Evolutionary conservation across 192 early-diverging fungal species (phyloP).

Genomic region (Coemansia reversa): DNA sequence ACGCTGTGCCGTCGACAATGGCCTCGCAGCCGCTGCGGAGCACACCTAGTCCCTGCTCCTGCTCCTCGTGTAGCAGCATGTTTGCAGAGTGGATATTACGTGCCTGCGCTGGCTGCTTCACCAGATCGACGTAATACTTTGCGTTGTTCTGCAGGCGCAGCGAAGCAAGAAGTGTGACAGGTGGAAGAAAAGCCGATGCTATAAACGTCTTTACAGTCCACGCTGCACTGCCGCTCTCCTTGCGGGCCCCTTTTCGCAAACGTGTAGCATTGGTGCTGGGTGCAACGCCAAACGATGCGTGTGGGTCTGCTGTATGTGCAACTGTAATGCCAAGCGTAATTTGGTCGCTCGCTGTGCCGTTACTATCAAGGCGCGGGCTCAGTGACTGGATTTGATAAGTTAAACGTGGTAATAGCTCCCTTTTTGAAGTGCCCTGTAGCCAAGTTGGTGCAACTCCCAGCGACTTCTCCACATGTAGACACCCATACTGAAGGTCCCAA

Average conservation of each 20-base stretch:
- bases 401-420: slow-evolving; percentile 29
- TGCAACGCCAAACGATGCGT: slow-evolving; percentile 28
- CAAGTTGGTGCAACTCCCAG: slow-evolving; percentile 24
- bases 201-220: slow-evolving; percentile 48
- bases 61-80: slow-evolving; percentile 53
- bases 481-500: slow-evolving; percentile 55
- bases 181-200: slow-evolving; percentile 43
- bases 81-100: slow-evolving; percentile 46
- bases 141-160: slow-evolving; percentile 52
- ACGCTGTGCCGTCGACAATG: slow-evolving; percentile 39
- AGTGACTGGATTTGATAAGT: slow-evolving; percentile 47
- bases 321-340: slow-evolving; percentile 45
- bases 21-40: slow-evolving; percentile 55
- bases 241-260: slow-evolving; percentile 7
- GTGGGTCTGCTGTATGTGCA: slow-evolving; percentile 31
- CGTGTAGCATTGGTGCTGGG: not conserved
- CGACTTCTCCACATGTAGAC: slow-evolving; percentile 46
- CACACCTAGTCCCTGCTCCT: slow-evolving; percentile 52
- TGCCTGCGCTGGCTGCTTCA: slow-evolving; percentile 26
- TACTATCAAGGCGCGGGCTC: slow-evolving; percentile 31
- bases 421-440: slow-evolving; percentile 22
- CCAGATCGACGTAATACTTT: slow-evolving; percentile 53
- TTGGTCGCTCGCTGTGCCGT: slow-evolving; percentile 40
- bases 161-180: slow-evolving; percentile 44
- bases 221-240: not conserved